A percentile compares a stretch with the other conserved stretches of the same genome.
Evolutionary conservation across 1,284 basidiomycete genomes (phyloP).

Genomic region (Moniliella sp.): DNA sequence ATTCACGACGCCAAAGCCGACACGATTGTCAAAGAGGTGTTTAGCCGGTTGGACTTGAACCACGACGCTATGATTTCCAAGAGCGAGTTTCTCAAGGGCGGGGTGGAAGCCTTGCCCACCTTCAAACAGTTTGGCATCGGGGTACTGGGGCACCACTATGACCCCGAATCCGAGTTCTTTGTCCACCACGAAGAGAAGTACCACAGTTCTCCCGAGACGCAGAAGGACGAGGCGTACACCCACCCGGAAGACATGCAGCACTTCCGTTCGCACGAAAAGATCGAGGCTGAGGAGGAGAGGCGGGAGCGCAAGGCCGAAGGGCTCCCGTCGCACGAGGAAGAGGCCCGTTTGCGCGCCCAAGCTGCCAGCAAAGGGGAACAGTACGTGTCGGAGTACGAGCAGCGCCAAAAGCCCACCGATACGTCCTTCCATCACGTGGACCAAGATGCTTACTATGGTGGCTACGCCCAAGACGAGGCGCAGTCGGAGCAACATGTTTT

Average conservation of each 20-base stretch:
- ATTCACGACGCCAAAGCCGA: slow-evolving; percentile 65
- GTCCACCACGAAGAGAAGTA: slow-evolving; percentile 48
- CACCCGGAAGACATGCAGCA: slow-evolving; percentile 58
- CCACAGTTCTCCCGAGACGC: slow-evolving; percentile 77
- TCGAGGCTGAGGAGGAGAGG: slow-evolving; percentile 66
- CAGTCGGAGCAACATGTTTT: slow-evolving; percentile 24
- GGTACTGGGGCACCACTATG: slow-evolving; percentile 73
- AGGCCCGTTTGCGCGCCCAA: slow-evolving; percentile 11
- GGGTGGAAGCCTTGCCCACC: slow-evolving; percentile 54
- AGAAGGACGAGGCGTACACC: slow-evolving; percentile 76
- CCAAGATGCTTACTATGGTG: slow-evolving; percentile 10
- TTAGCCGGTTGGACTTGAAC: slow-evolving; percentile 55
- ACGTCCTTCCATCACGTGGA: slow-evolving; percentile 8
- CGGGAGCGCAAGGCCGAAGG: slow-evolving; percentile 61
- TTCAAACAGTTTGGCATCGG: slow-evolving; percentile 43
- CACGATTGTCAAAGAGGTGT: slow-evolving; percentile 53
- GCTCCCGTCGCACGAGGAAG: slow-evolving; percentile 38
- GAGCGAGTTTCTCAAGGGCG: slow-evolving; percentile 59
- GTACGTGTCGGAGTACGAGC: slow-evolving; percentile 23
- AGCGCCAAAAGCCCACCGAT: slow-evolving; percentile 6
- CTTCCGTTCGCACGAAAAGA: slow-evolving; percentile 64
- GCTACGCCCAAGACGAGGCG: slow-evolving; percentile 20
- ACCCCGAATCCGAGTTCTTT: slow-evolving; percentile 33
- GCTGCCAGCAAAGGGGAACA: slow-evolving; percentile 15
- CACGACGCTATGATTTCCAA: slow-evolving; percentile 55